phyloP scores from a whole-genome alignment of 805 yeast genomes.

The Candida nonsorbophila region DNA sequence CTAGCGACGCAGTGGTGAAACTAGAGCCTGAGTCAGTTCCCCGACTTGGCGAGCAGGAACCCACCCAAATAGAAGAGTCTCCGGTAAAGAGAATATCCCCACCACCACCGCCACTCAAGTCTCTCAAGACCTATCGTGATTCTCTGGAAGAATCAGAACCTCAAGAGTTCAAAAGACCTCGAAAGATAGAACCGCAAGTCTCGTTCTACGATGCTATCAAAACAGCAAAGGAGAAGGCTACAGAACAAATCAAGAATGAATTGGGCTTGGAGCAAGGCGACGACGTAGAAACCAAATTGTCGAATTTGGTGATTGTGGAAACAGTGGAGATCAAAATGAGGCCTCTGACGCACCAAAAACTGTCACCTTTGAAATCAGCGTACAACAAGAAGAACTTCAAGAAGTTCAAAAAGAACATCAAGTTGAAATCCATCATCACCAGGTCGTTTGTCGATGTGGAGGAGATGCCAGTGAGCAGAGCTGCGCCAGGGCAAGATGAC shows the following conservation, averaged over 20 bases:
- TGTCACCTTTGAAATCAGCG: no score
- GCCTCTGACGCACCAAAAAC: no score
- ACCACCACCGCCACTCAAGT: no score
- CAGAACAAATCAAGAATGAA: conserved; percentile 15
- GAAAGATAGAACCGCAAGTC: conserved; percentile 10
- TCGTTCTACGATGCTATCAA: conserved; percentile 25
- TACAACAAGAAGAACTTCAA: conserved; percentile 31
- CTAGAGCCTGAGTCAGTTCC: no score
- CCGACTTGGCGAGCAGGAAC: no score
- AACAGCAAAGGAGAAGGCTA: conserved; percentile 18
- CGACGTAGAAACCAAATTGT: conserved; percentile 11
- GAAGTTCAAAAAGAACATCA: conserved; percentile 19
- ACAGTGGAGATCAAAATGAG: conserved; percentile 16
- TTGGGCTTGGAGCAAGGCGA: conserved; percentile 17
- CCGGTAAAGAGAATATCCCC: no score
- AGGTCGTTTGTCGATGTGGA: conserved; percentile 16
- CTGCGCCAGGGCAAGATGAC: conserved; percentile 1
- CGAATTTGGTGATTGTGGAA: conserved; percentile 27
- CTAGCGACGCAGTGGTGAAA: no score
- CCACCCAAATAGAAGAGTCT: no score
- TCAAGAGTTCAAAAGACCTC: conserved; percentile 6
- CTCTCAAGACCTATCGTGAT: background rate
- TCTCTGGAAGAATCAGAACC: background rate
- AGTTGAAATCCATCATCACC: conserved; percentile 12
- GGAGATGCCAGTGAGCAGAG: conserved; percentile 3